These are phyloP conservation scores for Kluyveromyces siamensis DNA, from an alignment of 805 yeast genomes.

Conservation along the genomic window DNA sequence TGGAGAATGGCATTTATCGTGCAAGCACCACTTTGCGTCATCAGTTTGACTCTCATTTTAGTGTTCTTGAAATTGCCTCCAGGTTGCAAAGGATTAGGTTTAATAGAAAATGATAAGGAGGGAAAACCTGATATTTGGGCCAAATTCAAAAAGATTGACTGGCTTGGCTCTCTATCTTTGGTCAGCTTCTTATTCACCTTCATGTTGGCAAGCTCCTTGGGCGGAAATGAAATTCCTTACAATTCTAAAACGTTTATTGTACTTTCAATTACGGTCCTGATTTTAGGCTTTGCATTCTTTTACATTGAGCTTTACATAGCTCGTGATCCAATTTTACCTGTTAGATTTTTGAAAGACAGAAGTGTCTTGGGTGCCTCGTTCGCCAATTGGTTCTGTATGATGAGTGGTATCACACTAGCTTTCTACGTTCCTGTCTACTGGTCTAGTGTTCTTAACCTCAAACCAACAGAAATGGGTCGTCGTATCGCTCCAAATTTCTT, in stretches of 20 bases:
- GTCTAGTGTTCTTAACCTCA: slow-evolving; percentile 43
- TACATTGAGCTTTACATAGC: slow-evolving; percentile 36
- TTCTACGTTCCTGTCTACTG: slow-evolving; percentile 57
- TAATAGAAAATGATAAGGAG: slow-evolving; percentile 8
- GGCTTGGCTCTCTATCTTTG: slow-evolving; percentile 40
- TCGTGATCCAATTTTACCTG: slow-evolving; percentile 54
- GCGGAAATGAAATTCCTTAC: slow-evolving; percentile 40
- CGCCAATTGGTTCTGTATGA: slow-evolving; percentile 39
- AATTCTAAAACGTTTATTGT: slow-evolving; percentile 22
- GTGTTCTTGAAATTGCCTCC: slow-evolving; percentile 28
- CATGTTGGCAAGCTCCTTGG: slow-evolving; percentile 44
- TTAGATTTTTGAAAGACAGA: slow-evolving; percentile 43
- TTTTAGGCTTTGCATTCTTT: slow-evolving; percentile 35
- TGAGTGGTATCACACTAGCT: slow-evolving; percentile 38
- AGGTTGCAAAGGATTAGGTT: slow-evolving; percentile 28
- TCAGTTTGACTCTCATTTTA: slow-evolving; percentile 41
- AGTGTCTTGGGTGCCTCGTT: slow-evolving; percentile 57
- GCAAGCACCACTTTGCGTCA: slow-evolving; percentile 44
- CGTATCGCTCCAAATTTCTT: slow-evolving; percentile 55
- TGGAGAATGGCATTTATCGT: slow-evolving; percentile 58
- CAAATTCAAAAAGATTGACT: slow-evolving; percentile 48
- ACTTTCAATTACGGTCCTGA: slow-evolving; percentile 10
- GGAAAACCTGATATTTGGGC: slow-evolving; percentile 33
- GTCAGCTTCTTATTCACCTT: slow-evolving; percentile 37
- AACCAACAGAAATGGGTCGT: slow-evolving; percentile 50